Base-by-base conservation (phyloP, 2,329 filamentous ascomycete species). In the Hawksworthiomyces lignivorus region DNA sequence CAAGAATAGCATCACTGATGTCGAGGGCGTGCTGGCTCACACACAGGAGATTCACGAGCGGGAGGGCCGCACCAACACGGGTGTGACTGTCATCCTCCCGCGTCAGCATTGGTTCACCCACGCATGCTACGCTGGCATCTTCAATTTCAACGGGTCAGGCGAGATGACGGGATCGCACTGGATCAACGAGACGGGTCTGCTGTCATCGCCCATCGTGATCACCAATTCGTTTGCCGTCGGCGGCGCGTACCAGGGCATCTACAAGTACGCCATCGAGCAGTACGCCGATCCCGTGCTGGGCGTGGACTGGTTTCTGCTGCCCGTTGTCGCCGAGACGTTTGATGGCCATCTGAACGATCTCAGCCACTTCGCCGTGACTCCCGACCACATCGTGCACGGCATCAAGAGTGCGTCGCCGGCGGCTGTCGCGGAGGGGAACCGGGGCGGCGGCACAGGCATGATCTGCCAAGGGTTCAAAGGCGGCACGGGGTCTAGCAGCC, bases 391-490 rank as follows among this genome's bases (percentile, higher is more conserved):
- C 26, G 62, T 75, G 21, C 54, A 62, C 4, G 73, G 75, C 1
- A 73, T 83, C 39, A 62, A 68, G 24, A 62, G 56, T 7, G 77
- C 73, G 1, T 63, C 61, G 3, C 61, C 64, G 8, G 73, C 67
- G 2, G 58, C 63, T 1, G 77, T 84, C 1, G 58, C 60, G 2
- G 80, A 84, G 57, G 80, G 80, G 0, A 77, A 75, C 50, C 70
- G 70, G 2, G 80, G 80, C 4, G 80, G 80, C 15, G 80, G 80
- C n/a, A 79, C 78, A 0, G 79, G 78, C 12, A 82, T 83, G 77
- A 68, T 77, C 28, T 80, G 75, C 52, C 76, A 82, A 52, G 70
- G 70, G 48, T 81, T 77, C 62, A 82, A 83, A 55, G 80, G 77
- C 27, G 80, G 80, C 0, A 84, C 80, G 0, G 80, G 80, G 1